phyloP scores from a whole-genome alignment of 169 alveolate species.

The Cryptosporidium canis region DNA sequence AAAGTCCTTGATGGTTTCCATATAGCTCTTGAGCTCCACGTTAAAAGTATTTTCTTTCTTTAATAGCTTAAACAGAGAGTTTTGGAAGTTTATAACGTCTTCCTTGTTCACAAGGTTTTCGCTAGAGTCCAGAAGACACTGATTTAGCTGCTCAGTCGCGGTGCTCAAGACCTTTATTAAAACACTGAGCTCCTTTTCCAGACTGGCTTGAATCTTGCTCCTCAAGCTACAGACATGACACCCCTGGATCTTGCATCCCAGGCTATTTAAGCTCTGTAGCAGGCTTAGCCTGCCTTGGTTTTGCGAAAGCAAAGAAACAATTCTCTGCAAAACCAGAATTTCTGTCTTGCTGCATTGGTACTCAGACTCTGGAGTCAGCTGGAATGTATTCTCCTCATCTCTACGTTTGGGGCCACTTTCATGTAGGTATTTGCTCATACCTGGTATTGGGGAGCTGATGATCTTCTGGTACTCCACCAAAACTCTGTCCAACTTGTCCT shows the following conservation, averaged over 20 bases:
- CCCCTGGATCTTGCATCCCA: background rate
- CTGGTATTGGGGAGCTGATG: conserved; percentile 42
- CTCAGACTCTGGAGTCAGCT: background rate
- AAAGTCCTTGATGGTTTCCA: background rate
- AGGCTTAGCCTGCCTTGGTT: background rate
- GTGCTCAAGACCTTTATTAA: background rate
- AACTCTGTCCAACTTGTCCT: background rate
- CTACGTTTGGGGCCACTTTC: background rate
- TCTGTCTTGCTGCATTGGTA: conserved; percentile 24
- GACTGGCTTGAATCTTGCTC: background rate
- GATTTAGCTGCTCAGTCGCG: conserved; percentile 30
- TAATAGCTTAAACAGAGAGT: background rate
- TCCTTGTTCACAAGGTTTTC: background rate
- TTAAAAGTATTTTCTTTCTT: conserved; percentile 13
- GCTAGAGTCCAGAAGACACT: conserved; percentile 22
- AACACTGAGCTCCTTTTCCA: background rate
- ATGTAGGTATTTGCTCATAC: conserved; percentile 31
- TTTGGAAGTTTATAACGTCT: conserved; percentile 25
- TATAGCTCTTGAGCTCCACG: background rate
- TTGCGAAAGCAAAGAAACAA: conserved; percentile 27
- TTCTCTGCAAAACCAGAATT: conserved; percentile 1
- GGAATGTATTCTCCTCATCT: background rate
- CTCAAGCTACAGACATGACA: conserved; percentile 8
- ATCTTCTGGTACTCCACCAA: background rate
- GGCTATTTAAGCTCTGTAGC: background rate